Conservation (phyloP, 768 basidiomycete species). For the Lactifluus hygrophoroides region DNA sequence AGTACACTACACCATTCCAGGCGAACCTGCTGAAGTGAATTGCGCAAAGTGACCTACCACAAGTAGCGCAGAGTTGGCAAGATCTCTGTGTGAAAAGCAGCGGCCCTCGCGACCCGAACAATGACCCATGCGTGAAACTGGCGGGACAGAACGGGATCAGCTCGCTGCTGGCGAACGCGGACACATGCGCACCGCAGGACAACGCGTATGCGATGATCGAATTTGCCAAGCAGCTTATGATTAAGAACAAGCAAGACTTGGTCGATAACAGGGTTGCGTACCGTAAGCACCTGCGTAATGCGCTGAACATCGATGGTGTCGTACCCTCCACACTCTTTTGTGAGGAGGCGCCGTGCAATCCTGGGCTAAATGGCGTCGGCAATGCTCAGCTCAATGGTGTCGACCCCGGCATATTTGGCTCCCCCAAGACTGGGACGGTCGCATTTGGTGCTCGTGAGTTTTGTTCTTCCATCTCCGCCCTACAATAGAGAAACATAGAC, state of each 20-base stretch:
- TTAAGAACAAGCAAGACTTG: slow-evolving; percentile 33
- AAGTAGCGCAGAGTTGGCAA: slow-evolving; percentile 37
- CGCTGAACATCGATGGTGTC: slow-evolving; percentile 35
- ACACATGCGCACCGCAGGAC: slow-evolving; percentile 42
- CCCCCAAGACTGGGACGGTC: slow-evolving; percentile 36
- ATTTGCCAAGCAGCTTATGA: slow-evolving; percentile 37
- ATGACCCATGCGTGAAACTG: slow-evolving; percentile 35
- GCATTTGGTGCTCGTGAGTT: slow-evolving; percentile 40
- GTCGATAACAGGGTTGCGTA: slow-evolving; percentile 37
- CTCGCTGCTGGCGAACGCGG: slow-evolving; percentile 38
- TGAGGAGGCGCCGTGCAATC: slow-evolving; percentile 43
- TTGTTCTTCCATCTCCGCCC: background rate
- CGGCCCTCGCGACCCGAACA: slow-evolving; percentile 30
- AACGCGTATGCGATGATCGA: slow-evolving; percentile 43
- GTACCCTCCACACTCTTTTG: slow-evolving; percentile 45
- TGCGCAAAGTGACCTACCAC: slow-evolving; percentile 31
- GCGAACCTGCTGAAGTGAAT: slow-evolving; percentile 21
- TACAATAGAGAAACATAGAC: background rate
- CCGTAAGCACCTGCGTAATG: slow-evolving; percentile 36
- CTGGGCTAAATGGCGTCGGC: slow-evolving; percentile 41
- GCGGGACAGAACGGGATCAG: slow-evolving; percentile 34
- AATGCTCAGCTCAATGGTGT: slow-evolving; percentile 49
- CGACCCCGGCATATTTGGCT: slow-evolving; percentile 45
- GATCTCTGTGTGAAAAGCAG: slow-evolving; percentile 36
- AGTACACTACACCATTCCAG: slow-evolving; percentile 4